Evolutionary conservation across 2,329 filamentous ascomycete species (phyloP).

Genomic region (Pseudocercospora crystallina): DNA sequence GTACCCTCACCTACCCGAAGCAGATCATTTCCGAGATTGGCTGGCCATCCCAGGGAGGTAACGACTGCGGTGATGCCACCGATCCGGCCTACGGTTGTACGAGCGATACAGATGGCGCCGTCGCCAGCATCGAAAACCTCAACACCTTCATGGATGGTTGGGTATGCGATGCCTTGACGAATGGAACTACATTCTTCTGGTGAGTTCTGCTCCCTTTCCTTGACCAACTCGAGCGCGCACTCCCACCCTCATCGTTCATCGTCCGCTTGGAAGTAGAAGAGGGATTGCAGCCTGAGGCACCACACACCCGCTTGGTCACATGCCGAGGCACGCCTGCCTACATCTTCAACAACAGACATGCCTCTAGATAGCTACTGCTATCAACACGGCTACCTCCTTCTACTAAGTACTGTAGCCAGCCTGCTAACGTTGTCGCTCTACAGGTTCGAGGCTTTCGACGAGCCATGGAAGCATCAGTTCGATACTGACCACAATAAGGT

Average conservation of each 20-base stretch:
- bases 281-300: too few relatives aligned
- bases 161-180: constrained; percentile 76
- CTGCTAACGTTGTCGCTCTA: constrained; percentile 8
- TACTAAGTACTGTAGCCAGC: background rate
- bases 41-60: constrained; percentile 84
- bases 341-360: too few relatives aligned
- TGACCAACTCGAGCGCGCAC: too few relatives aligned
- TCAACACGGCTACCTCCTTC: too few relatives aligned
- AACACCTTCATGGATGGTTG: constrained; percentile 85
- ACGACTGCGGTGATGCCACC: constrained; percentile 62
- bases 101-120: constrained; percentile 58
- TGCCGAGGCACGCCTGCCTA: too few relatives aligned
- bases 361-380: too few relatives aligned
- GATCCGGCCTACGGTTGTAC: constrained; percentile 49
- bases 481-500: too few relatives aligned
- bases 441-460: constrained; percentile 89
- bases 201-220: constrained; percentile 40
- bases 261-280: background rate
- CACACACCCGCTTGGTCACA: too few relatives aligned
- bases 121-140: constrained; percentile 76
- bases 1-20: constrained; percentile 33
- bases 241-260: background rate
- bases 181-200: constrained; percentile 94
- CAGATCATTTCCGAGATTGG: constrained; percentile 81
- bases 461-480: constrained; percentile 85